Base-by-base conservation (phyloP, 768 basidiomycete genomes). In the Lactarius hatsudake region DNA sequence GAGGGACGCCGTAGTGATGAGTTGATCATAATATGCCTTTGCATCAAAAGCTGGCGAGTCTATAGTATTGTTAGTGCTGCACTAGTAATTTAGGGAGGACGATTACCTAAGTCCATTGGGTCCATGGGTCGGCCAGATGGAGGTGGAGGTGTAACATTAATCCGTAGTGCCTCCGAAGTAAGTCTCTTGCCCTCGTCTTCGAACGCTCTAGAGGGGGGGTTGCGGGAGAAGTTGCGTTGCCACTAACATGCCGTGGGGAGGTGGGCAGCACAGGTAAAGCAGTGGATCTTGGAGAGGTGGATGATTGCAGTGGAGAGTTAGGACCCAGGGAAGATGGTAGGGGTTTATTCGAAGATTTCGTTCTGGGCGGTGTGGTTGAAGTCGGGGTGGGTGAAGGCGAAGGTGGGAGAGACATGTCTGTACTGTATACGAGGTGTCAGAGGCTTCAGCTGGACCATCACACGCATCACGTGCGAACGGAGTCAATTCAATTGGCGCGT, bases 161-260 rank as follows among this genome's bases (percentile, higher is more conserved):
- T 6, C 93, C 92, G 81, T 96, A 96, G 73, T 96, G 93, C 71
- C 91, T 93, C 72, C 94, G 81, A 61, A 95, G 73, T 59, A 94
- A 75, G 74, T 94, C 91, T 71, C 89, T 81, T 15, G 93, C 93
- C 18, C 87, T 71, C 17, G 74, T 73, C 71, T 76, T 76, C 43
- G 73, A 66, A 51, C 71, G 69, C 42, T 70, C 71, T 1, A 32
- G 54, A 60, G 69, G 53, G n/a, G 69, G 61, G 0, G 61, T 67
- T 13, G 51, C 40, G 13, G 70, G 68, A 9, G 70, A 65, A 20
- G 62, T 20, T 26, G 43, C 1, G 34, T 53, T 45, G 43, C 43
- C 30, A 56, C 28, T 38, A 23, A 40, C 55, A 40, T 54, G 54
- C 7, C 64, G 62, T 51, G 62, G 43, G 8, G 66, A 61, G 18